Base-by-base conservation (phyloP, 139 green algal species). In the Chlamydomonas eustigma region DNA sequence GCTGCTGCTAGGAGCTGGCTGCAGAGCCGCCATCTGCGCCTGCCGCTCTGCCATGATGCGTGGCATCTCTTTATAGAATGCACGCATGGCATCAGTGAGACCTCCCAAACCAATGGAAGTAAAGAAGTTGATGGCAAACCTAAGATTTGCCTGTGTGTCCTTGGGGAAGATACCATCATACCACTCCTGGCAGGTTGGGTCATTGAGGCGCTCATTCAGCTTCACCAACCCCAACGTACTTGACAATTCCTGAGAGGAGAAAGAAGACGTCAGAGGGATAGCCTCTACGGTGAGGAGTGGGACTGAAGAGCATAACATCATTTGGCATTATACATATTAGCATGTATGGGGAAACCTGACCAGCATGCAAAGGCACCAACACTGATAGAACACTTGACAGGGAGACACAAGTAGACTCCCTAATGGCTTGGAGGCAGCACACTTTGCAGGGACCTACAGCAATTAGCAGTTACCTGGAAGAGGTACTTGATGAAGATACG, bases 41-140 rank as follows among this genome's bases (percentile, higher is more conserved):
- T 83, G 75, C 67, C 50, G 58, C 75, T 75, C 37, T 6, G 80
- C 77, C 58, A 81, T 44, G 1, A 83, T 78, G 52, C 81, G 81
- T 0, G 85, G 84, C 66, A 91, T 82, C 38, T 90, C 81, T 33
- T 85, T 85, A 52, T 90, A 87, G 8, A 76, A 28, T 66, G 93
- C 93, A 50, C 96, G 92, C 89, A 97, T 90, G 51, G 74, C 70
- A 77, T 98, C 96, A 1, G 96, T 99, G 24, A 99, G 84, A 44
- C 92, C 94, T 28, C 96, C 96, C 69, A 99, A 91, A 32, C 96
- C 96, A 78, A 99, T 98, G 39, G 91, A 97, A 24, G 95, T 98
- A 89, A 99, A 99, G 85, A 98, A 99, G 88, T 99, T 99, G 91
- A 99, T 99, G 81, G 90, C 76, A 86, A 99, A 99, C 71, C 96